Conservation (phyloP, 495 filamentous ascomycete species). For the Penicillium paradoxum region DNA sequence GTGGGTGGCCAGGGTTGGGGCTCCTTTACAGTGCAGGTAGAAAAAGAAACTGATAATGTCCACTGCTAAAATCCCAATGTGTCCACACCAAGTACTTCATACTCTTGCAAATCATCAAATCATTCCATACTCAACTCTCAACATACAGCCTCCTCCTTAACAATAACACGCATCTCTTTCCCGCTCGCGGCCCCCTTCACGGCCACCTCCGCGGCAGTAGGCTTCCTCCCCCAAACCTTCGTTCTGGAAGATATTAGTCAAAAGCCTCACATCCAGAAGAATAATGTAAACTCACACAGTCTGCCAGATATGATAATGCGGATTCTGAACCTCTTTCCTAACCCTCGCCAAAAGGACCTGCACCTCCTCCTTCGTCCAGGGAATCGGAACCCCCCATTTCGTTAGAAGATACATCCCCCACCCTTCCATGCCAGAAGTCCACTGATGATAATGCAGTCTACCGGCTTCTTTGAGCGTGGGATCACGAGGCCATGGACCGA, state of each 20-base stretch:
- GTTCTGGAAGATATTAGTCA: not conserved
- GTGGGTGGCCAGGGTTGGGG: too few species aligned
- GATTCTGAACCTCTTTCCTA: slow-evolving; percentile 5
- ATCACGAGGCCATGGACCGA: slow-evolving; percentile 13
- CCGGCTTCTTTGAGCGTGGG: slow-evolving; percentile 5
- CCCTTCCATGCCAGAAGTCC: slow-evolving; percentile 13
- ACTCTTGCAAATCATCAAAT: too few species aligned
- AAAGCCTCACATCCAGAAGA: not conserved
- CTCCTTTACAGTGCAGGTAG: too few species aligned
- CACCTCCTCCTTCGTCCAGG: slow-evolving; percentile 14
- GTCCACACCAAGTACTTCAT: too few species aligned
- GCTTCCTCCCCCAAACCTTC: slow-evolving; percentile 5
- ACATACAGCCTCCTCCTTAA: not conserved
- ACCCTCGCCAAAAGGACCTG: slow-evolving; percentile 7
- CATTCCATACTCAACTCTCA: not conserved
- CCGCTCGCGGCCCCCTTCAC: not conserved
- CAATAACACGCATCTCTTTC: not conserved
- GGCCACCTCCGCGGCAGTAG: slow-evolving; percentile 59
- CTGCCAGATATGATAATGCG: slow-evolving; percentile 6
- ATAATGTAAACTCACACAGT: not conserved
- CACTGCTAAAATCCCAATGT: too few species aligned
- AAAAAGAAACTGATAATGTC: too few species aligned
- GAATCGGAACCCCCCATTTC: slow-evolving; percentile 1
- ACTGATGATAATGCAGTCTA: slow-evolving; percentile 5
- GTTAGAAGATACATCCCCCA: slow-evolving; percentile 11